A percentile compares a stretch with the other conserved stretches of the same genome.
phyloP scores from a whole-genome alignment of 2,329 filamentous ascomycete genomes.

The Polytolypa hystricis region DNA sequence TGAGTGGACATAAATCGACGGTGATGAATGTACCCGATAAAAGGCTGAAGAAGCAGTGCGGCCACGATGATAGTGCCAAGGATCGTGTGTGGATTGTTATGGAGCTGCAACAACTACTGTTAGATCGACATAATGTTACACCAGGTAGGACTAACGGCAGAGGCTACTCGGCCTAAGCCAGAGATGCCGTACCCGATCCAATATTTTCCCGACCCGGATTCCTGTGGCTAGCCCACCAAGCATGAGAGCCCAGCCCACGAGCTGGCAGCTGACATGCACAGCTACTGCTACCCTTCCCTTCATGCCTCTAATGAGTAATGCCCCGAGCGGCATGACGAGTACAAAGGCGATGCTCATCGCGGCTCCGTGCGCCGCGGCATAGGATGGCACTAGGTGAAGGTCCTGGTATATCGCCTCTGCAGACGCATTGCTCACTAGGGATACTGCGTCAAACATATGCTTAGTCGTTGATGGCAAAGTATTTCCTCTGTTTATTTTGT shows the following conservation, averaged over 20 bases:
- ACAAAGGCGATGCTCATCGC: constrained; percentile 19
- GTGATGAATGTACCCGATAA: constrained; percentile 20
- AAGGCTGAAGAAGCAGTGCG: constrained; percentile 20
- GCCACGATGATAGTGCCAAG: constrained; percentile 20
- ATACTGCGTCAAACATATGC: background rate
- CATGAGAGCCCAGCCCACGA: constrained; percentile 18
- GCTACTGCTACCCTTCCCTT: constrained; percentile 11
- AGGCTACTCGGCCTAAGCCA: background rate
- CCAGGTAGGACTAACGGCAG: constrained; percentile 3
- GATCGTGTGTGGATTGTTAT: constrained; percentile 19
- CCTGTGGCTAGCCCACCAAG: constrained; percentile 20
- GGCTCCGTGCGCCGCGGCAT: constrained; percentile 16
- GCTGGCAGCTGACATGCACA: constrained; percentile 18
- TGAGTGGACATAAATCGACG: constrained; percentile 15
- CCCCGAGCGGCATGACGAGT: constrained; percentile 17
- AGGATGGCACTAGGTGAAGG: constrained; percentile 10
- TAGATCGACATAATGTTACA: background rate
- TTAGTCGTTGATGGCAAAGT: too few relatives aligned
- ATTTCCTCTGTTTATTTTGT: background rate
- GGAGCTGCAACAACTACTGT: constrained; percentile 6
- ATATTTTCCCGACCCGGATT: constrained; percentile 19
- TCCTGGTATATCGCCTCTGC: constrained; percentile 9
- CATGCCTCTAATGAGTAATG: constrained; percentile 16
- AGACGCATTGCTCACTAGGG: background rate
- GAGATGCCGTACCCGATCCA: constrained; percentile 10